These are phyloP conservation scores for Hypoxylon cercidicola DNA, from an alignment of 495 filamentous ascomycete genomes.

Conservation along the genomic window DNA sequence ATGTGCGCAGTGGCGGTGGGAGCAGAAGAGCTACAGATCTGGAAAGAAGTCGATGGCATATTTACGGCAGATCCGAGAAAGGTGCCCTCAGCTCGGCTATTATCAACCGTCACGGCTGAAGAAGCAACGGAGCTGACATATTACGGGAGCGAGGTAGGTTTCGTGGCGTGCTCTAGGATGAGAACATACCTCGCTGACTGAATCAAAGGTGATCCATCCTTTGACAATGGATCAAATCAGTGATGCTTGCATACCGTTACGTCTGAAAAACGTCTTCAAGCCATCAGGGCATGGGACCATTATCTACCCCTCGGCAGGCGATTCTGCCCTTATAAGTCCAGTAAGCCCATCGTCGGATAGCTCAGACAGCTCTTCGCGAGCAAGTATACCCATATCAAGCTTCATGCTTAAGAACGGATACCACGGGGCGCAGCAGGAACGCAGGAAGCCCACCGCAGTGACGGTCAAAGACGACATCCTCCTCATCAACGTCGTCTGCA, in stretches of 20 bases:
- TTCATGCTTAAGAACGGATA: slow-evolving; percentile 54
- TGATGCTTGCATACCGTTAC: slow-evolving; percentile 50
- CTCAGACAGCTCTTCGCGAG: slow-evolving; percentile 11
- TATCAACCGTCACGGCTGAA: slow-evolving; percentile 60
- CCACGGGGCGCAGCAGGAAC: slow-evolving; percentile 47
- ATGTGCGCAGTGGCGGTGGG: slow-evolving; percentile 59
- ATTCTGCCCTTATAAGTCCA: slow-evolving; percentile 22
- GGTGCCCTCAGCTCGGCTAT: slow-evolving; percentile 60
- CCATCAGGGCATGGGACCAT: slow-evolving; percentile 51
- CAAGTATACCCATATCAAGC: slow-evolving; percentile 25
- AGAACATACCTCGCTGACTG: slow-evolving; percentile 27
- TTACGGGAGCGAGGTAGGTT: slow-evolving; percentile 59
- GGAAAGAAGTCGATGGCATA: slow-evolving; percentile 68
- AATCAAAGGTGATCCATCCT: slow-evolving; percentile 52
- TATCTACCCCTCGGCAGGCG: slow-evolving; percentile 46
- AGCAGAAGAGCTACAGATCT: slow-evolving; percentile 63
- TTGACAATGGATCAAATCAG: slow-evolving; percentile 57
- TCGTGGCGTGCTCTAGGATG: background rate
- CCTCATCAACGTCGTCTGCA: slow-evolving; percentile 52
- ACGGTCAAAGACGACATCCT: slow-evolving; percentile 53
- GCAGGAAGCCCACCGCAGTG: slow-evolving; percentile 51
- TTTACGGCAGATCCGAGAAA: slow-evolving; percentile 67
- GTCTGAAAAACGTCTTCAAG: slow-evolving; percentile 56
- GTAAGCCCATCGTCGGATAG: slow-evolving; percentile 14
- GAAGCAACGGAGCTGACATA: slow-evolving; percentile 66